Base-by-base conservation (phyloP, 352 stramenopile species). In the Phytophthora sp. region DNA sequence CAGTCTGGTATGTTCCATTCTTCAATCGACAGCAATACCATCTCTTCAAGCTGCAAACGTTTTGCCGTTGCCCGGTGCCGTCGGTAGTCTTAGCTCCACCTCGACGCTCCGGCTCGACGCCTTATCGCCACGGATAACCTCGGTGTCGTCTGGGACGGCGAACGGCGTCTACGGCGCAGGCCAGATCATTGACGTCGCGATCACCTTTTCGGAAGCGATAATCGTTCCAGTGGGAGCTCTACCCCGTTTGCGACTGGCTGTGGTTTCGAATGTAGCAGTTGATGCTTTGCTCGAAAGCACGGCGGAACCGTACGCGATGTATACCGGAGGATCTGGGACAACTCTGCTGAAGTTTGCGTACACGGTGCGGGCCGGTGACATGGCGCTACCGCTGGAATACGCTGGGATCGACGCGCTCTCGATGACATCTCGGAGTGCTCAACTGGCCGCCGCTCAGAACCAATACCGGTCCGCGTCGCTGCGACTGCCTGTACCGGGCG, bases 101-200 rank as follows among this genome's bases (percentile, higher is more conserved):
- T 76, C 73, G 18, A 11, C 38, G 4, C 61, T 93, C 21, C 71
- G 62, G 44, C 66, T 93, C 11, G 80, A 91, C 51, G 55, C 72
- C 0, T 52, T 63, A 2, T 73, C 81, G 11, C 79, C 83, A 4
- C 70, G 71, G 6, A 46, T 91, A 16, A 54, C 68, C 0, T 89
- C 80, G 1, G 80, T 91, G 3, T 80, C 83, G 0, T 89, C 80
- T 0, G 46, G 55, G 0, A 29, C 82, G 2, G 7, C 50, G 3
- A 89, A 89, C 23, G 79, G 76, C 0, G 61, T 91, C 7, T 93
- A 90, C 26, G 82, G 80, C 16, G 80, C 73, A 18, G 80, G 84
- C 0, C 79, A 95, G 33, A 31, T 76, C 3, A 71, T 95, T 16
- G 64, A 82, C 23, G 63, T 95, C 2, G 26, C 51, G 0, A 59